Conservation (phyloP, 2,329 filamentous ascomycete species). For the Talaromyces pinophilus region DNA sequence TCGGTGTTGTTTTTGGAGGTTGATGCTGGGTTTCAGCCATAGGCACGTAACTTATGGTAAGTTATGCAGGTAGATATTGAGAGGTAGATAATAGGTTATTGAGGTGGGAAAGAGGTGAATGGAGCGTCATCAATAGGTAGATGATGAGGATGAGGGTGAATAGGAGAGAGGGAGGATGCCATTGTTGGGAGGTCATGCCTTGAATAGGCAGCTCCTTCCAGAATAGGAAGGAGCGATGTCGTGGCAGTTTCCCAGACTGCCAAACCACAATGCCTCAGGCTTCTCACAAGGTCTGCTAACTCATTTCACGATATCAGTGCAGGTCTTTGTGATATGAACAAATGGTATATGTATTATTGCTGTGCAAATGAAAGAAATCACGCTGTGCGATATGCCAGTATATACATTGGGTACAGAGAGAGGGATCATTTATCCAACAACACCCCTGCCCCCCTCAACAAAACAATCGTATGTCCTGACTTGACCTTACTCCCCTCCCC, state of each 20-base stretch:
- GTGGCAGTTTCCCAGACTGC: not conserved
- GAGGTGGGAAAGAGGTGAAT: not conserved
- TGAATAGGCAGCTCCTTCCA: not conserved
- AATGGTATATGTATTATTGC: not conserved
- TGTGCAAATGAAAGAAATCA: not conserved
- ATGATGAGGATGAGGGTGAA: not conserved
- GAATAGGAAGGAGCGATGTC: not conserved
- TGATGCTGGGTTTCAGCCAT: not conserved
- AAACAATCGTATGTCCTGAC: slow-evolving; percentile 85
- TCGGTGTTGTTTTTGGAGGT: not conserved
- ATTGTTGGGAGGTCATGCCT: not conserved
- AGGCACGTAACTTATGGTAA: not conserved
- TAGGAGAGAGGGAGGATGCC: not conserved
- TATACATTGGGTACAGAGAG: not conserved
- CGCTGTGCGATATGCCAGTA: not conserved
- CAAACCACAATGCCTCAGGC: not conserved
- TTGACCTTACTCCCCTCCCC: slow-evolving; percentile 56
- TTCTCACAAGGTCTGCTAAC: not conserved
- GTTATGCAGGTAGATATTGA: not conserved
- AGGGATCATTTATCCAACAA: slow-evolving; percentile 40
- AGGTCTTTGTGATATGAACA: not conserved
- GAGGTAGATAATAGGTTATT: not conserved
- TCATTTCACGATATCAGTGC: not conserved
- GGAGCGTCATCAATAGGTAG: not conserved
- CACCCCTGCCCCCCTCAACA: slow-evolving; percentile 82